Evolutionary conservation across 331 rosid genomes (phyloP), one percentile per base, ranked within the genome.

Genomic region (Acacia pycnantha): DNA sequence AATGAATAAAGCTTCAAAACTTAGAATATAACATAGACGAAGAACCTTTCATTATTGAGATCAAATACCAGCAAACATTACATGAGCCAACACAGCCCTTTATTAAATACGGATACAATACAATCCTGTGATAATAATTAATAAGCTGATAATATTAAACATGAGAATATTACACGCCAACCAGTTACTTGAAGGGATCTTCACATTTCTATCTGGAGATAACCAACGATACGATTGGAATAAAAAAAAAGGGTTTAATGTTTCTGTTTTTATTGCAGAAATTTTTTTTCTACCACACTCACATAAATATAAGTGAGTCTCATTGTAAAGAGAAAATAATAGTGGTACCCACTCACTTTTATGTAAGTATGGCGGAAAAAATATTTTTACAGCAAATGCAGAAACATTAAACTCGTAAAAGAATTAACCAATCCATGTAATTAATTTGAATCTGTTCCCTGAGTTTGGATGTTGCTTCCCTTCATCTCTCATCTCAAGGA

Each of bases 381-480:
- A 31, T 31, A 31, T 31, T 31, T 31, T 1, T 31, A 0, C 3
- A 2, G 33, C 33, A 31, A 31, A 31, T 2, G 0, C 4, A 31
- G 3, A 31, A 31, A 31, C 33, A 31, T 31, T 31, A 31, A 31
- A 31, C 4, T 4, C 33, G 3, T 31, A 31, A 64, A 87, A 66
- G 81, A 87, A 84, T 81, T 79, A 83, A 69, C 70, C 74, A 69
- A 77, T 71, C 77, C 88, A 83, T 72, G n/a, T n/a, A n/a, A n/a
- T 66, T 37, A 37, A 37, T 37, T 37, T 37, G 77, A 50, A 76
- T 78, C 29, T 82, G 48, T 47, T 65, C 6, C 18, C 65, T 37
- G 41, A 65, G 59, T 67, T 40, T 78, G 75, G 72, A 77, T 47
- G 76, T 75, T 43, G 41, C 76, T 81, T 73, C 82, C 74, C 82